phyloP scores from a whole-genome alignment of 108 stramenopile species.

The Cyclostephanos tholiformis region DNA sequence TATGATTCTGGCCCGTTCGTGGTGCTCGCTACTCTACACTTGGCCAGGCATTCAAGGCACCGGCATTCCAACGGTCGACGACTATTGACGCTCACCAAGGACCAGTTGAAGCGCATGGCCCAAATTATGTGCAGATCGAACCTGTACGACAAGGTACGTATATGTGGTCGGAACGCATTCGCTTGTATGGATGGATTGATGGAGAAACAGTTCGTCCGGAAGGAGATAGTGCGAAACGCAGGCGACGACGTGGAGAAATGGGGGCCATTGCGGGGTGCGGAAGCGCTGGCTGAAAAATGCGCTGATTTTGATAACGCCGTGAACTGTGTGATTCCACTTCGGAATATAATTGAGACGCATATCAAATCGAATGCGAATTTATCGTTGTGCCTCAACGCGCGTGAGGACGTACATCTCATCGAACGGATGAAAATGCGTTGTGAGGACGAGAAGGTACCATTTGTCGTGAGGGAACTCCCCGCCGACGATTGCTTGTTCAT shows the following conservation, averaged over 20 bases:
- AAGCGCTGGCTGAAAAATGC: conserved; percentile 41
- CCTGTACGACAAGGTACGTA: conserved; percentile 52
- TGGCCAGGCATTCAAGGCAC: conserved; percentile 35
- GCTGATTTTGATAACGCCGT: conserved; percentile 48
- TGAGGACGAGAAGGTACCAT: conserved; percentile 41
- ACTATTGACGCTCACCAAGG: conserved; percentile 47
- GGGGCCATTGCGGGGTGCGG: conserved; percentile 44
- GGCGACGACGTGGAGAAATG: conserved; percentile 39
- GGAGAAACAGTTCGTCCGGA: conserved; percentile 50
- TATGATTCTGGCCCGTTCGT: conserved; percentile 58
- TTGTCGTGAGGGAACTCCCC: conserved; percentile 52
- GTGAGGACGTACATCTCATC: conserved; percentile 51
- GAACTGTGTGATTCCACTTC: conserved; percentile 11
- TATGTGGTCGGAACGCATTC: conserved; percentile 54
- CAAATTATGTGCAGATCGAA: conserved; percentile 56
- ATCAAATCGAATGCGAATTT: conserved; percentile 16
- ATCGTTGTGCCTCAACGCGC: conserved; percentile 42
- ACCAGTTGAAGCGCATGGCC: conserved; percentile 53
- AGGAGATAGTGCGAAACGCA: conserved; percentile 48
- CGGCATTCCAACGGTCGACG: conserved; percentile 25
- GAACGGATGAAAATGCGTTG: conserved; percentile 45
- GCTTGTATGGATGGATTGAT: conserved; percentile 54
- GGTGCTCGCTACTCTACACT: conserved; percentile 48
- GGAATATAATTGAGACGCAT: background rate
- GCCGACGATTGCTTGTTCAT: conserved; percentile 62